Evolutionary conservation across 805 yeast species (phyloP).

Genomic region (Candida yuanshanica): DNA sequence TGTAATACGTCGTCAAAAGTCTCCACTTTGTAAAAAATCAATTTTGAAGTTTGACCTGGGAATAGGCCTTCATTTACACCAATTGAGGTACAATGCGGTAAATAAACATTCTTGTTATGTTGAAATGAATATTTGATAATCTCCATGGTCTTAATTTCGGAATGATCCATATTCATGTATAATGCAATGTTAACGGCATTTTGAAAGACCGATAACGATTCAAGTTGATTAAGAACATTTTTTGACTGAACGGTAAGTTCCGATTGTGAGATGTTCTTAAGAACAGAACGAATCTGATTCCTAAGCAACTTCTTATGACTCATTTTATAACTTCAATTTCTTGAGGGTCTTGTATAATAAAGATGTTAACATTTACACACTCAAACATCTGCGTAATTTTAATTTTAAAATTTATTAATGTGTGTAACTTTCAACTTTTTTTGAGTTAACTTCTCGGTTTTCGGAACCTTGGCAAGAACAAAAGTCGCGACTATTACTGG

Average conservation of each 20-base stretch:
- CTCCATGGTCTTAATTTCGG: slow-evolving; percentile 59
- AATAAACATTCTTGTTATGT: slow-evolving; percentile 44
- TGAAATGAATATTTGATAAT: slow-evolving; percentile 49
- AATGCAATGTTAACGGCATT: slow-evolving; percentile 50
- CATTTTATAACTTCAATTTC: too few relatives aligned
- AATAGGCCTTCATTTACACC: slow-evolving; percentile 24
- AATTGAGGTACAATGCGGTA: slow-evolving; percentile 45
- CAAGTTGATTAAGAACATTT: slow-evolving; percentile 13
- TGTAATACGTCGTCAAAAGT: slow-evolving; percentile 35
- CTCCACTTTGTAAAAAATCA: slow-evolving; percentile 52
- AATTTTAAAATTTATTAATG: too few relatives aligned
- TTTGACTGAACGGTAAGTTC: slow-evolving; percentile 24
- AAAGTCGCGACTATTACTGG: not conserved
- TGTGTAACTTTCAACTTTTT: not conserved
- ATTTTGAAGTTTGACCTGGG: slow-evolving; percentile 31
- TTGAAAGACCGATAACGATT: slow-evolving; percentile 30
- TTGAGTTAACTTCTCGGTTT: too few relatives aligned
- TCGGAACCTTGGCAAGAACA: not conserved
- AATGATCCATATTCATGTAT: slow-evolving; percentile 69
- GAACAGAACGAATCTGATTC: not conserved
- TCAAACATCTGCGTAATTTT: too few relatives aligned
- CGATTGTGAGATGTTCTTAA: slow-evolving; percentile 1
- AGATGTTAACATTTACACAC: too few relatives aligned
- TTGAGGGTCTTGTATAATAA: too few relatives aligned
- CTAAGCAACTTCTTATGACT: not conserved